Percentiles rank a stretch among this genome's conserved stretches.
Conservation (phyloP, 345 rosid species). For the Eucalyptus cloeziana region DNA sequence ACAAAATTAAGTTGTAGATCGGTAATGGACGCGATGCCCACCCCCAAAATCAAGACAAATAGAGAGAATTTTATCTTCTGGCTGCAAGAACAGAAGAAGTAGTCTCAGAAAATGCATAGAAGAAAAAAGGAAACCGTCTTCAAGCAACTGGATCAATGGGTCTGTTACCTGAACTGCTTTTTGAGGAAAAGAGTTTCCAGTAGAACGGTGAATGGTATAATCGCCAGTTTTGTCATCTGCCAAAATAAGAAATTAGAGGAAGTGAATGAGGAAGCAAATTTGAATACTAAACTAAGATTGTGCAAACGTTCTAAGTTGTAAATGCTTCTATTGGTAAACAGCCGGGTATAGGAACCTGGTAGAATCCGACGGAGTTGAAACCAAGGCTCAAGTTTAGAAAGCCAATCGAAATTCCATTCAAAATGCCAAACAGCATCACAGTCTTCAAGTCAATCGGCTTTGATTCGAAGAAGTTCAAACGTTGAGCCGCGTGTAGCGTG, state of each 20-base stretch:
- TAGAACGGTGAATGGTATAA: conserved; percentile 92
- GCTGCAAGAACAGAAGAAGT: conserved; percentile 30
- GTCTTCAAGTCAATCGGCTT: conserved; percentile 78
- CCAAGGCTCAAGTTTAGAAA: conserved; percentile 93
- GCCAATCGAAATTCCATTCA: conserved; percentile 93
- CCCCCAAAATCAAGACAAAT: conserved; percentile 61
- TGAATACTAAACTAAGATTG: not conserved
- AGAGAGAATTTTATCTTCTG: conserved; percentile 66
- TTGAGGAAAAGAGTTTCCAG: conserved; percentile 87
- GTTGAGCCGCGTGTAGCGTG: conserved; percentile 79
- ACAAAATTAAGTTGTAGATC: conserved; percentile 87
- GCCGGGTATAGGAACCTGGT: conserved; percentile 37
- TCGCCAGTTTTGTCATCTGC: conserved; percentile 98
- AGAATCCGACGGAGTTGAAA: conserved; percentile 95
- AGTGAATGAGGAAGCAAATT: not conserved
- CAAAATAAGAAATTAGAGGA: not conserved
- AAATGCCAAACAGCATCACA: conserved; percentile 86
- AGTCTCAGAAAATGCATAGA: not conserved
- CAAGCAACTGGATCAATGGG: not conserved
- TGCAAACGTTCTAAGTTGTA: not conserved
- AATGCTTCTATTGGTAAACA: not conserved
- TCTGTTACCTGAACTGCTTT: conserved; percentile 75
- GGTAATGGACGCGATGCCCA: conserved; percentile 91
- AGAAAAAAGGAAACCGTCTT: not conserved
- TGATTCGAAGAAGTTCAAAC: conserved; percentile 70